Base-by-base conservation (phyloP, 2,329 filamentous ascomycete genomes). In the Phoma sp. region DNA sequence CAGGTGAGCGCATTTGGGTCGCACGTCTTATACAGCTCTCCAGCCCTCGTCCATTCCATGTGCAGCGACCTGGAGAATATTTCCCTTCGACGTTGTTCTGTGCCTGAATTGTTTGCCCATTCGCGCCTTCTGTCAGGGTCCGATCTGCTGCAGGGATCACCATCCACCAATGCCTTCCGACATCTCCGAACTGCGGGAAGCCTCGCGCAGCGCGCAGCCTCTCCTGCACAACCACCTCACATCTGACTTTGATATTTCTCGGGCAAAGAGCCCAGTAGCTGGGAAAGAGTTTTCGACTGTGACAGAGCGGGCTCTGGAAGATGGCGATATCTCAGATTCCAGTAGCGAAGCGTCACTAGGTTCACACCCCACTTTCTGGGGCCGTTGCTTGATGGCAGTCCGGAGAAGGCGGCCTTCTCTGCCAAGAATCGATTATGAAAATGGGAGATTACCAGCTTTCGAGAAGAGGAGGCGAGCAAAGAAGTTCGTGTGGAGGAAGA, bases 351-450 rank as follows among this genome's bases (percentile, higher is more conserved):
- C 46, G 27, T 50, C 52, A 22, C 41, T 55, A 55, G 46, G 41
- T 33, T 41, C 32, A 25, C 52, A 46, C 41, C 52, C 46, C 52
- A 50, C 33, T 7, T 57, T 72, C 35, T 72, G 68, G 65, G 55
- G 47, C 40, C 63, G 68, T 14, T 58, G 72, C 23, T 66, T 67
- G 39, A 72, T 71, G 69, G 58, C 62, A 41, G 44, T 69, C 33
- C 58, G 64, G 33, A 58, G 64, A 44, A 61, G 69, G 40, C 62
- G 65, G 47, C 60, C 64, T 59, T 60, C 55, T 36, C 42, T 51
- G n/a, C 42, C 44, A 23, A 50, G 40, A 32, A 52, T 59, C 14
- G 58, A 52, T 4, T 60, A 59, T 24, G 57, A 57, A 8, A 53
- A 39, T 30, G 43, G 61, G 38, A 59, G 42, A 24, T 39, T 63